These are phyloP conservation scores for Anthracocystis panici-leucophaei DNA, from an alignment of 1,284 basidiomycete species.

Conservation along the genomic window DNA sequence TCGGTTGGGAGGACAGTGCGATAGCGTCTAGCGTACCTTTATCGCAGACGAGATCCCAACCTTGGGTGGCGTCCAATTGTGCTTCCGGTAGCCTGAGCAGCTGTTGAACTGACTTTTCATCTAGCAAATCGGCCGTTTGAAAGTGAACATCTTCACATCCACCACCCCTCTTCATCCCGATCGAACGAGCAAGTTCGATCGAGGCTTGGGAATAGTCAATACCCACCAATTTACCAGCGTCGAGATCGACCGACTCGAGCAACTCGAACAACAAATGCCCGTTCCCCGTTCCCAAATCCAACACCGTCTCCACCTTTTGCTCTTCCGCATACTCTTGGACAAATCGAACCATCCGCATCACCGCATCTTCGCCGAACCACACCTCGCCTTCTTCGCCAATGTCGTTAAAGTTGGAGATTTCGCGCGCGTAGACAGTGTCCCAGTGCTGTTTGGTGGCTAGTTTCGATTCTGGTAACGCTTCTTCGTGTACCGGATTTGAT, in stretches of 20 bases:
- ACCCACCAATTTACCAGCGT: conserved; percentile 75
- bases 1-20: conserved; percentile 78
- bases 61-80: background rate
- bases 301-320: conserved; percentile 9
- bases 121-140: conserved; percentile 66
- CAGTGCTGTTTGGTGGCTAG: conserved; percentile 78
- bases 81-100: conserved; percentile 15
- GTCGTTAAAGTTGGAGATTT: conserved; percentile 81
- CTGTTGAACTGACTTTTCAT: conserved; percentile 14
- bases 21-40: conserved; percentile 80
- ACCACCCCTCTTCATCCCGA: conserved; percentile 48
- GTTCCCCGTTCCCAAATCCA: conserved; percentile 81
- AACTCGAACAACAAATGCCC: conserved; percentile 84
- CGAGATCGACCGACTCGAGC: conserved; percentile 65
- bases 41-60: conserved; percentile 70
- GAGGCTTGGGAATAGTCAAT: conserved; percentile 85
- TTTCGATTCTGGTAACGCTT: conserved; percentile 72
- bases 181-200: conserved; percentile 71
- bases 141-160: conserved; percentile 65
- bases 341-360: conserved; percentile 79
- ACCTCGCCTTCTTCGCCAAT: conserved; percentile 89
- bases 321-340: conserved; percentile 47
- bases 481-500: conserved; percentile 10
- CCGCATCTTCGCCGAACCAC: conserved; percentile 86
- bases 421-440: conserved; percentile 70